phyloP scores from a whole-genome alignment of 225 moss, liverwort and hornwort genomes.

The Lunularia cruciata region DNA sequence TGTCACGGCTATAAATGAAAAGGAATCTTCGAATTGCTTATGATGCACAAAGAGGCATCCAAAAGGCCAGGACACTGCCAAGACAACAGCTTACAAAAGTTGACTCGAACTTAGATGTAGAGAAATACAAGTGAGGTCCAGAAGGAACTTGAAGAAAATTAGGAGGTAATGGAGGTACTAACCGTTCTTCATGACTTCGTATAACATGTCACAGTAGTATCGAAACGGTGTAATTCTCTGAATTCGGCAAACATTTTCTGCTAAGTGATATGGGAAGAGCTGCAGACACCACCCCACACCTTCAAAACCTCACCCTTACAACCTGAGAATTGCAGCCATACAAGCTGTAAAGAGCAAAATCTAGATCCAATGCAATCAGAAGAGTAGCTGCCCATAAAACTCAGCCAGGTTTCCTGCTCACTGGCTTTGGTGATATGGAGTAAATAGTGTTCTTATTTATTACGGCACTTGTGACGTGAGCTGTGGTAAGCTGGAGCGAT shows the following conservation, averaged over 20 bases:
- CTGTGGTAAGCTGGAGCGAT: no score
- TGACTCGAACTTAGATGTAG: neutral
- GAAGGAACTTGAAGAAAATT: neutral
- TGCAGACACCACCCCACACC: constrained; percentile 19
- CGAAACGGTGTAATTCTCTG: constrained; percentile 62
- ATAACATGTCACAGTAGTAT: constrained; percentile 77
- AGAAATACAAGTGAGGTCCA: neutral
- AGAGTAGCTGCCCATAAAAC: no score
- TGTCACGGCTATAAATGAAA: neutral
- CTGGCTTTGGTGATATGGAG: no score
- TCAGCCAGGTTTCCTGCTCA: no score
- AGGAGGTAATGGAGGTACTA: constrained; percentile 8
- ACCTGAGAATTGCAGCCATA: no score
- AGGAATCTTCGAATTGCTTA: neutral
- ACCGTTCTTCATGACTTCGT: constrained; percentile 86
- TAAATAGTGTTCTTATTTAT: no score
- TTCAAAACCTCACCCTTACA: no score
- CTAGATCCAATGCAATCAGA: no score
- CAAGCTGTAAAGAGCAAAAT: no score
- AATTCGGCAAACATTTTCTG: constrained; percentile 71
- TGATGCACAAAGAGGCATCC: neutral
- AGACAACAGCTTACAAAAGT: neutral
- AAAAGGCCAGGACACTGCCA: neutral
- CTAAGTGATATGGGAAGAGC: constrained; percentile 82
- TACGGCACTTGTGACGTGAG: no score